Evolutionary conservation across 1,139 yeast genomes (phyloP).

Genomic region (Geotrichum carabidarum): DNA sequence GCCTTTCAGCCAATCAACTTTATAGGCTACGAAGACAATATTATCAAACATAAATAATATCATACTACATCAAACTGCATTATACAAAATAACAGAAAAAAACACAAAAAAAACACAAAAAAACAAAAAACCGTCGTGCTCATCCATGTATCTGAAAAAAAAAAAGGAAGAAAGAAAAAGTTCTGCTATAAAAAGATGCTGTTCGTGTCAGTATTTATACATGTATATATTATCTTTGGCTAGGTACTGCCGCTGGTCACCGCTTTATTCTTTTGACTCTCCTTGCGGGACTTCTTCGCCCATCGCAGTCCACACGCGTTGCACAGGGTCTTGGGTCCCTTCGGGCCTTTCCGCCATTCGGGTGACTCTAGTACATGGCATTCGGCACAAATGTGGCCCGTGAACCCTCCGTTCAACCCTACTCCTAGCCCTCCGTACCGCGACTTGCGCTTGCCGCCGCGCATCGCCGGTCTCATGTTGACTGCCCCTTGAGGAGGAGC

Average conservation of each 20-base stretch:
- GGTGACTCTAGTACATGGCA: constrained; percentile 67
- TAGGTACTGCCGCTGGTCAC: background rate
- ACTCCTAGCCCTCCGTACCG: constrained; percentile 6
- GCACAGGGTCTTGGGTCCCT: constrained; percentile 58
- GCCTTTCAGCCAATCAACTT: background rate
- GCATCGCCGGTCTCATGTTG: background rate
- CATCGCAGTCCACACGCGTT: constrained; percentile 63
- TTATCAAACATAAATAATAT: background rate
- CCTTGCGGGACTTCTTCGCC: constrained; percentile 39
- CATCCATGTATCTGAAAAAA: background rate
- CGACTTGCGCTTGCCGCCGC: constrained; percentile 10
- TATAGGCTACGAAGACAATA: background rate
- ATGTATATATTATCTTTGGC: no score
- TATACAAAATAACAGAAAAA: background rate
- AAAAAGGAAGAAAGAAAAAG: background rate
- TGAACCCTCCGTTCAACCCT: background rate
- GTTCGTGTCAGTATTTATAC: background rate
- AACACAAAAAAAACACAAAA: background rate
- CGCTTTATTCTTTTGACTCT: constrained; percentile 18
- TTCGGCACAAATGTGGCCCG: constrained; percentile 32
- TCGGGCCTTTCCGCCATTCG: constrained; percentile 65
- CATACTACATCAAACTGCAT: background rate
- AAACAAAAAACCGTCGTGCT: no score
- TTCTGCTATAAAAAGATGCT: background rate
- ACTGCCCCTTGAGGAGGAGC: background rate